Base-by-base conservation (phyloP, 805 yeast species). In the Spathaspora arborariae region DNA sequence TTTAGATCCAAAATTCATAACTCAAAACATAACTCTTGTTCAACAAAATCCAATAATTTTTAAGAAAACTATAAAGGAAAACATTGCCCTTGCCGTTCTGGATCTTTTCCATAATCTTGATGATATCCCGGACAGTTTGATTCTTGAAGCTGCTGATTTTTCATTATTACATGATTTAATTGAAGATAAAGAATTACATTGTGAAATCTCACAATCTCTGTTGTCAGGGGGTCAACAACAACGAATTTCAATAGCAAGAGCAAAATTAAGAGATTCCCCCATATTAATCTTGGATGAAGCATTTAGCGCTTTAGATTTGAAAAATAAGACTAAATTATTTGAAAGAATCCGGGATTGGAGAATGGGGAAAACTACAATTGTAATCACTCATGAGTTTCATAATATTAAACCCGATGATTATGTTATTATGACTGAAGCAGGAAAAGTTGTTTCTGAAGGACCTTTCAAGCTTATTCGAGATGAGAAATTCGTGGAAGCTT, bases 201-300 rank as follows among this genome's bases (percentile, higher is more conserved):
- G 87, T 0, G 50, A 58, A 2, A 51, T 88, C 7, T 79, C 82
- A 0, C 56, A 58, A 1, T 65, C 68, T 0, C 53, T 56, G 1
- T 66, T 92, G 7, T 88, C 96, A 52, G 98, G 98, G 4, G 99
- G 99, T 0, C 97, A 94, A 61, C 79, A 75, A 46, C 99, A 94
- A 64, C 71, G 91, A 50, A 72, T 94, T 2, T 85, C 92, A 0
- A 57, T 94, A 22, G 97, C 98, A 0, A 74, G 97, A 45, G 97
- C 97, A 0, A 74, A 73, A 46, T 48, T 90, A 3, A 73, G 88
- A 51, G 77, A 94, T 56, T 64, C 95, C 0, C 88, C 91, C 0
- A 75, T 94, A 4, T 65, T 92, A 49, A 76, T 94, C 2, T 67
- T 91, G 21, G 99, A 94, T 66, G 99, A 94, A 60, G 79, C 94